Evolutionary conservation across 2,329 filamentous ascomycete species (phyloP).

Genomic region (Fusarium papillatum): DNA sequence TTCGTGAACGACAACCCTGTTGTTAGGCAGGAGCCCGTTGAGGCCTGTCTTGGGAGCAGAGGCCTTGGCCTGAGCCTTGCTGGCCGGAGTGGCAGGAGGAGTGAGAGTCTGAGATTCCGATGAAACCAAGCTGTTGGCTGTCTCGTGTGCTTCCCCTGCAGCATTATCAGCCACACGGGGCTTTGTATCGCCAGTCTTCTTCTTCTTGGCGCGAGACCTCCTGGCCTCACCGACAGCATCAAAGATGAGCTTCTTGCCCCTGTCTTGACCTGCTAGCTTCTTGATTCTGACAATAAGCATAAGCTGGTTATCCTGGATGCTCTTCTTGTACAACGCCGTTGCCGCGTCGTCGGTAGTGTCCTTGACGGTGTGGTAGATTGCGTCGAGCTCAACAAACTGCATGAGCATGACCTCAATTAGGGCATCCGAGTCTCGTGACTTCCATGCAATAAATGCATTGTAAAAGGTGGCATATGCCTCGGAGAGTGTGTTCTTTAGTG

Average conservation of each 20-base stretch:
- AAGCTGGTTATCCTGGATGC: slow-evolving; percentile 85
- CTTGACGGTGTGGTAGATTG: slow-evolving; percentile 87
- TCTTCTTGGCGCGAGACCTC: slow-evolving; percentile 73
- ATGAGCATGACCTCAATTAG: slow-evolving; percentile 89
- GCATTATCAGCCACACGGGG: slow-evolving; percentile 73
- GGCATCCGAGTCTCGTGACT: slow-evolving; percentile 82
- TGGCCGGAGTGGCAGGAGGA: slow-evolving; percentile 65
- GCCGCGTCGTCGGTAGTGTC: slow-evolving; percentile 81
- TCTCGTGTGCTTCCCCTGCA: slow-evolving; percentile 52
- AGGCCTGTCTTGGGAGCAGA: slow-evolving; percentile 55
- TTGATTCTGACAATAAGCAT: slow-evolving; percentile 86
- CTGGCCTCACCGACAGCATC: slow-evolving; percentile 82
- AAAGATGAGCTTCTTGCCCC: slow-evolving; percentile 79
- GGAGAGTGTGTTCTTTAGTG: slow-evolving; percentile 72
- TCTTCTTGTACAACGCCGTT: slow-evolving; percentile 81
- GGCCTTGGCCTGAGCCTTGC: slow-evolving; percentile 55
- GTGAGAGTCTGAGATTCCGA: slow-evolving; percentile 65
- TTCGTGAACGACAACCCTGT: slow-evolving; percentile 83
- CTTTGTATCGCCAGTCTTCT: slow-evolving; percentile 77
- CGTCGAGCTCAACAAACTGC: slow-evolving; percentile 87
- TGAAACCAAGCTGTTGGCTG: slow-evolving; percentile 53
- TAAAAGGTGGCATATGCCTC: slow-evolving; percentile 81
- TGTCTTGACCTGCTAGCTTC: slow-evolving; percentile 78
- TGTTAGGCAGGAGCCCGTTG: slow-evolving; percentile 75
- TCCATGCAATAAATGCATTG: slow-evolving; percentile 87